Evolutionary conservation across 2,329 filamentous ascomycete species (phyloP).

Genomic region (Beauveria australis): DNA sequence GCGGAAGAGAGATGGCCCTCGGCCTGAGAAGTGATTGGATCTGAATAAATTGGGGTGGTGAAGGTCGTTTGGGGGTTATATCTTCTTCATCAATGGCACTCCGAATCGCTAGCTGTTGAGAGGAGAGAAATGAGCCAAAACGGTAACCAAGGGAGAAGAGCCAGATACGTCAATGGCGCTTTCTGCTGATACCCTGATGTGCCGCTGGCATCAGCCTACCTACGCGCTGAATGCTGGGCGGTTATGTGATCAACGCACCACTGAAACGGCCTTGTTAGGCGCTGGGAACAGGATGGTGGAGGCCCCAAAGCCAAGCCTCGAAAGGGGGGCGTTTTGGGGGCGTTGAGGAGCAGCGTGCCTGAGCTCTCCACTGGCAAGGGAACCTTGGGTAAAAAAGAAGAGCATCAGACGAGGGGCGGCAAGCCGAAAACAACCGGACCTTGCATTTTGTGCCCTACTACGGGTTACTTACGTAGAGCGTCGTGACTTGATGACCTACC

Average conservation of each 20-base stretch:
- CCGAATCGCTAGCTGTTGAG: not conserved
- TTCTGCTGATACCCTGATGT: not conserved
- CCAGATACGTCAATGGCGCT: not conserved
- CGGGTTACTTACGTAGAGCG: too few species aligned
- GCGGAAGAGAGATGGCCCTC: not conserved
- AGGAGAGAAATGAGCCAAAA: not conserved
- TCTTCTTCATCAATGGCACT: not conserved
- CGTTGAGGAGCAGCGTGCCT: too few species aligned
- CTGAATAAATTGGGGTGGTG: not conserved
- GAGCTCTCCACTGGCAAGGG: too few species aligned
- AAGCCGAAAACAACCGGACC: too few species aligned
- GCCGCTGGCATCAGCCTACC: too few species aligned
- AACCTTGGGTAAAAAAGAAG: too few species aligned
- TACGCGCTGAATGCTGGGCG: not conserved
- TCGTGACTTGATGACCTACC: too few species aligned
- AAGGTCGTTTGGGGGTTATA: not conserved
- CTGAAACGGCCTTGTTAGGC: constrained; percentile 1
- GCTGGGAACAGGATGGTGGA: not conserved
- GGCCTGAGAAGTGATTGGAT: not conserved
- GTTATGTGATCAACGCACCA: not conserved
- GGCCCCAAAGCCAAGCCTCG: not conserved
- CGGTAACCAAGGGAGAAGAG: not conserved
- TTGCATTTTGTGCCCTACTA: too few species aligned
- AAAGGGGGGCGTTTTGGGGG: not conserved
- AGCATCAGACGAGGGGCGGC: too few species aligned